phyloP scores from a whole-genome alignment of 257 asterid species.

The Marsdenia floribunda region DNA sequence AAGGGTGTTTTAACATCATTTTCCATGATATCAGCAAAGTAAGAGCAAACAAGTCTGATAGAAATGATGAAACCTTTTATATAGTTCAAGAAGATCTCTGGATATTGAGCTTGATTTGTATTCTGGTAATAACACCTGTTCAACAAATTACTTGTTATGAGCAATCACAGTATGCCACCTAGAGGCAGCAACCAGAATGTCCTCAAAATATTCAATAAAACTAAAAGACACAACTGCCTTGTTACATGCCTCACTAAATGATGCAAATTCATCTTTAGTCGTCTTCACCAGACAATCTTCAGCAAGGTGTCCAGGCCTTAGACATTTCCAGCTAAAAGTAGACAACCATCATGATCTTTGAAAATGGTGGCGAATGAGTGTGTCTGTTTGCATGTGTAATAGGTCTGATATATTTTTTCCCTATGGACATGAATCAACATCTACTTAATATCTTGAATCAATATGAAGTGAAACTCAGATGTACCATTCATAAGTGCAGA shows the following conservation, averaged over 20 bases:
- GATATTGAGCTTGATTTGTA: constrained; percentile 30
- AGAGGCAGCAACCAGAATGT: constrained; percentile 6
- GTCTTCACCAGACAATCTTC: constrained; percentile 68
- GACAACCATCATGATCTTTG: constrained; percentile 11
- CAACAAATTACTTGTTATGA: constrained; percentile 8
- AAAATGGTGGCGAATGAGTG: neutral
- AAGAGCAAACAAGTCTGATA: neutral
- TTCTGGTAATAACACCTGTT: constrained; percentile 40
- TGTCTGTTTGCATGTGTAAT: neutral
- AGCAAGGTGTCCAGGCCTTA: constrained; percentile 84
- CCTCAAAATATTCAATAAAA: neutral
- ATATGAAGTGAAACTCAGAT: neutral
- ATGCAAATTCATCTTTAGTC: constrained; percentile 28
- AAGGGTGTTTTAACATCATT: neutral
- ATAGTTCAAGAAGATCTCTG: constrained; percentile 65
- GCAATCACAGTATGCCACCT: constrained; percentile 2
- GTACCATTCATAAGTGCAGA: constrained; percentile 78
- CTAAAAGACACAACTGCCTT: constrained; percentile 25
- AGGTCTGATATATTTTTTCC: neutral
- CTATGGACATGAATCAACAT: neutral
- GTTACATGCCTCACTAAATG: constrained; percentile 28
- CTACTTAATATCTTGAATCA: constrained; percentile 3
- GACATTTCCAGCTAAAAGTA: constrained; percentile 76
- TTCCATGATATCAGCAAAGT: neutral
- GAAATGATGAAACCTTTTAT: constrained; percentile 58